Percentiles rank a stretch among this genome's conserved stretches.
Evolutionary conservation across 306 rosid genomes (phyloP).

Genomic region (Dryas octopetala): DNA sequence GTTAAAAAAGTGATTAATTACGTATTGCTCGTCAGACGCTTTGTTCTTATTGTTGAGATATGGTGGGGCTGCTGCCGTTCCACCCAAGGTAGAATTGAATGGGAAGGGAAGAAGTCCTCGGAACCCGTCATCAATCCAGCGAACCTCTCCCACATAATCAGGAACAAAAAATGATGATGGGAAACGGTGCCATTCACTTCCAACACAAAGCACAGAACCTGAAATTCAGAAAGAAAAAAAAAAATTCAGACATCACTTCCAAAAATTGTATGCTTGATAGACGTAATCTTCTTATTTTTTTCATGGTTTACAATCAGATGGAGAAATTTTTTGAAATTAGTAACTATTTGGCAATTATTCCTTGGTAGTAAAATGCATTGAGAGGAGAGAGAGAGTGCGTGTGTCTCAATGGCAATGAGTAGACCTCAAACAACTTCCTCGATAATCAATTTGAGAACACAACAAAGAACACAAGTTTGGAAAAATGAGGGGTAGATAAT

Average conservation of each 20-base stretch:
- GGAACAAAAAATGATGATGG: slow-evolving; percentile 95
- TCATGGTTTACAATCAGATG: too few species aligned
- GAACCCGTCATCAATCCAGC: slow-evolving; percentile 96
- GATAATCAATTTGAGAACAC: not conserved
- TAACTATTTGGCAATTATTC: too few species aligned
- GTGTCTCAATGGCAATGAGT: not conserved
- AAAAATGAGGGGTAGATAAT: not conserved
- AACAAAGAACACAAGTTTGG: not conserved
- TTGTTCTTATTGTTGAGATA: slow-evolving; percentile 83
- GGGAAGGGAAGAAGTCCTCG: slow-evolving; percentile 91
- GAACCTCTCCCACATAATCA: slow-evolving; percentile 67
- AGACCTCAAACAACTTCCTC: not conserved
- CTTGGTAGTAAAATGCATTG: too few species aligned
- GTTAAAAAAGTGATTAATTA: slow-evolving; percentile 23
- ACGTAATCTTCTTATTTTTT: too few species aligned
- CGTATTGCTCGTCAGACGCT: slow-evolving; percentile 80
- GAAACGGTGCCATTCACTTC: slow-evolving; percentile 95
- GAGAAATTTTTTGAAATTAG: too few species aligned
- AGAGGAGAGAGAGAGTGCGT: too few species aligned
- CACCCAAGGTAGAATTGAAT: slow-evolving; percentile 86
- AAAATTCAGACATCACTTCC: not conserved
- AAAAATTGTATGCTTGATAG: not conserved
- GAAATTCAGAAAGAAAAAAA: slow-evolving; percentile 22
- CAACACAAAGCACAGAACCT: slow-evolving; percentile 87
- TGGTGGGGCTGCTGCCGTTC: slow-evolving; percentile 85